Percentiles rank a stretch among this genome's conserved stretches.
Evolutionary conservation across 768 basidiomycete species (phyloP).

Genomic region (Lactarius vividus): DNA sequence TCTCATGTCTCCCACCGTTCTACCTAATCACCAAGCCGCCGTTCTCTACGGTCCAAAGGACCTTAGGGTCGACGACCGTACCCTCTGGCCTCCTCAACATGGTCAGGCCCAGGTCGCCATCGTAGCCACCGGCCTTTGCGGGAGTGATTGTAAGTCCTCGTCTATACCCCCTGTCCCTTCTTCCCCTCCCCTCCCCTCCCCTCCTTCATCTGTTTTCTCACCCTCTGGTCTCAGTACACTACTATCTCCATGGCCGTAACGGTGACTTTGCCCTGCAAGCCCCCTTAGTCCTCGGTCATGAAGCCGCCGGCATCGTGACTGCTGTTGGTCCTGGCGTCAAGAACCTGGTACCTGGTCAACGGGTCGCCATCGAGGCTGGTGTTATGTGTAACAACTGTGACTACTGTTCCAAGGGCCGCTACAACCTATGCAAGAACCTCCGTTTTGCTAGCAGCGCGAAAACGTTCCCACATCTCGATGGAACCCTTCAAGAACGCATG

Average conservation of each 20-base stretch:
- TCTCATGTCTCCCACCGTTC: constrained; percentile 46
- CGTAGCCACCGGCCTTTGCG: constrained; percentile 86
- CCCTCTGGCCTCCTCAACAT: constrained; percentile 64
- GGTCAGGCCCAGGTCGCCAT: constrained; percentile 81
- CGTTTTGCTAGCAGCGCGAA: constrained; percentile 89
- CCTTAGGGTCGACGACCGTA: constrained; percentile 74
- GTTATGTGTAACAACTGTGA: constrained; percentile 78
- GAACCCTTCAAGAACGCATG: constrained; percentile 83
- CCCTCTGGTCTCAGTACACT: constrained; percentile 62
- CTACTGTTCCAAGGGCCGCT: constrained; percentile 71
- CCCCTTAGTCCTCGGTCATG: constrained; percentile 92
- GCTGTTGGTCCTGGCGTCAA: constrained; percentile 75
- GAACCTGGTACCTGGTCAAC: constrained; percentile 68
- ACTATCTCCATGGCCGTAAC: constrained; percentile 85
- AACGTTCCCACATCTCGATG: constrained; percentile 90
- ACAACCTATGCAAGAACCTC: constrained; percentile 91
- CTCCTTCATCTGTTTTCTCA: not conserved
- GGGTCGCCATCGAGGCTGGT: constrained; percentile 92
- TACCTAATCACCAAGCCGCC: constrained; percentile 61
- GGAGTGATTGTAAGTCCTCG: constrained; percentile 63
- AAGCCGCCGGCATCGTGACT: constrained; percentile 83
- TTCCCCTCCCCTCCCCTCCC: not conserved
- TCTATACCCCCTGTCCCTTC: not conserved
- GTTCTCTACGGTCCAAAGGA: constrained; percentile 85
- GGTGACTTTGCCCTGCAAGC: constrained; percentile 85